Base-by-base conservation (phyloP, 1,139 yeast genomes). In the Pichia sp. region DNA sequence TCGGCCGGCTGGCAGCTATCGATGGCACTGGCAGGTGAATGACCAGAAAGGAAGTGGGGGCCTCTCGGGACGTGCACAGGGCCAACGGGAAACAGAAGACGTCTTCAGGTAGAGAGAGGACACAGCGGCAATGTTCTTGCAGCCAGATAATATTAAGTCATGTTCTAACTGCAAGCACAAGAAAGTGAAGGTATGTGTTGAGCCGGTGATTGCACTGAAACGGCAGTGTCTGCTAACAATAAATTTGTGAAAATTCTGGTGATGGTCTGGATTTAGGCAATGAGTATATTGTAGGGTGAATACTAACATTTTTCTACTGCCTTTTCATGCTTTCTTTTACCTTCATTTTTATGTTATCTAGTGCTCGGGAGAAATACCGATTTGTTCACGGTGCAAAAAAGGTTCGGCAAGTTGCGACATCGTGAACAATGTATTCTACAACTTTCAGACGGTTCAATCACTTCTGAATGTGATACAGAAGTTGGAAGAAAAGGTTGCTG, bases 281-380 rank as follows among this genome's bases (percentile, higher is more conserved):
- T n/a, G n/a, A n/a, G n/a, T n/a, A n/a, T n/a, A n/a, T n/a, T n/a
- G 30, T 28, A 4, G 28, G 12, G 9, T 8, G 13, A 25, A 23
- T n/a, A 10, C 31, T 42, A 28, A 18, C 34, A 31, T 31, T n/a
- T 5, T 31, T 31, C 30, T 26, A 9, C 30, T n/a, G 5, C 36
- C 36, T 9, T 31, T 8, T 12, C 16, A 26, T 26, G 8, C 12
- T 26, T 26, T 4, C 12, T 26, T 31, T n/a, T 9, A 9, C 9
- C 28, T 6, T 9, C 6, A 25, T 9, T 9, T 9, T 25, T 31
- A 5, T 7, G 10, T 31, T 3, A 12, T 31, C 13, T n/a, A 51
- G 62, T 61, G 64, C 47, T 51, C 60, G 1, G 62, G 58, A 5
- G 60, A 59, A 28, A 23, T 61, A 1, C 64, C 63, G 1, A 43